phyloP scores from a whole-genome alignment of 2,329 filamentous ascomycete genomes.

The Didymella segeticola region DNA sequence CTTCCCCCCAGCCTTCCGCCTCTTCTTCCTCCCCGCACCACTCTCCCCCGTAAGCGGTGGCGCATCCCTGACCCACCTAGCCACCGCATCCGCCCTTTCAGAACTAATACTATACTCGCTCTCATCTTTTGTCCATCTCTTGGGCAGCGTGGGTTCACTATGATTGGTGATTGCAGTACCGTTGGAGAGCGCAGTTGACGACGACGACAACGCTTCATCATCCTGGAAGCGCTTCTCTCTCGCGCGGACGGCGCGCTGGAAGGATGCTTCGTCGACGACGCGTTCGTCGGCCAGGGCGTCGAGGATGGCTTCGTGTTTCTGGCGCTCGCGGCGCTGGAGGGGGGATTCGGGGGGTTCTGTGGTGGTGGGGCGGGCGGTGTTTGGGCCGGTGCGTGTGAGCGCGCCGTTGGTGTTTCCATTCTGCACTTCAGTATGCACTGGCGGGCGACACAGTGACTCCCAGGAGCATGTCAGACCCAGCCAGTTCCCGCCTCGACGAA shows the following conservation, averaged over 20 bases:
- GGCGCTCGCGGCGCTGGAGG: slow-evolving; percentile 65
- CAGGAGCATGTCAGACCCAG: slow-evolving; percentile 69
- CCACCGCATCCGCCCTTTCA: slow-evolving; percentile 72
- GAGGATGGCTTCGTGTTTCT: slow-evolving; percentile 70
- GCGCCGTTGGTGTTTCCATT: not conserved
- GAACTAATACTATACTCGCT: slow-evolving; percentile 74
- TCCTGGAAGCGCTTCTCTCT: slow-evolving; percentile 64
- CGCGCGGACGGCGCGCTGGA: slow-evolving; percentile 68
- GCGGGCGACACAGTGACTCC: slow-evolving; percentile 71
- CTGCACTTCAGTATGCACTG: slow-evolving; percentile 11
- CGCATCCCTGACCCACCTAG: slow-evolving; percentile 69
- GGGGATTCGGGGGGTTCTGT: too few relatives aligned
- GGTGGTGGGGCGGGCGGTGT: too few relatives aligned
- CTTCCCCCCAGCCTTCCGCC: slow-evolving; percentile 8
- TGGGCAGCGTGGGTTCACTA: slow-evolving; percentile 43
- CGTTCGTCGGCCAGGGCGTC: slow-evolving; percentile 72
- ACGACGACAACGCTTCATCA: slow-evolving; percentile 53
- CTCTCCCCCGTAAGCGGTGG: slow-evolving; percentile 48
- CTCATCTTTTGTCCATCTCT: slow-evolving; percentile 69
- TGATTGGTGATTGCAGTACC: not conserved
- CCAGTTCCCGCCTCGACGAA: slow-evolving; percentile 73
- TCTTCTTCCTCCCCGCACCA: slow-evolving; percentile 33
- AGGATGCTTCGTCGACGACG: slow-evolving; percentile 70
- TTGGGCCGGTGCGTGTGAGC: not conserved
- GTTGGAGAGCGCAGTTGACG: not conserved